Percentiles rank a stretch among this genome's conserved stretches.
Conservation (phyloP, 2,329 filamentous ascomycete species). For the Proliferodiscus dingleyae region DNA sequence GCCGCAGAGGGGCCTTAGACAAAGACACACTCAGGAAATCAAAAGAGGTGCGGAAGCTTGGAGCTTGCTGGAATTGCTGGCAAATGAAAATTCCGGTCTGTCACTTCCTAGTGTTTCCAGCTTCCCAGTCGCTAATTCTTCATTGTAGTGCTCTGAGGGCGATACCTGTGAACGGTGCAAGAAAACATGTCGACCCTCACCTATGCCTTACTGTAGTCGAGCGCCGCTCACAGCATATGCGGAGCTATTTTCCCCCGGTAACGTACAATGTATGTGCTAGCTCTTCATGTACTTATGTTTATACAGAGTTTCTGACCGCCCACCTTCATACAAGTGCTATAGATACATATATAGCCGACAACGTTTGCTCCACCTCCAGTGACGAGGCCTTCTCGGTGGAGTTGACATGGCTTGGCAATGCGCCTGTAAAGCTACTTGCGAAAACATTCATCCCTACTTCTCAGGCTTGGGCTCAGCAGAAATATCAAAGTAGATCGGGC, state of each 20-base stretch:
- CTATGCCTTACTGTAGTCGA: conserved; percentile 12
- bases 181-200: conserved; percentile 1
- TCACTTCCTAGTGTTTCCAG: not conserved
- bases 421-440: conserved; percentile 3
- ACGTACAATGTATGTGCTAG: not conserved
- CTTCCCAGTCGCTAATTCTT: not conserved
- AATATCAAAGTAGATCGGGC: conserved; percentile 9
- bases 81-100: conserved; percentile 20
- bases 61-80: conserved; percentile 25
- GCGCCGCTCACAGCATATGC: conserved; percentile 7
- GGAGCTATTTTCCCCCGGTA: conserved; percentile 15
- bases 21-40: conserved; percentile 12
- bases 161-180: conserved; percentile 14
- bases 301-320: conserved; percentile 4
- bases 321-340: conserved; percentile 8
- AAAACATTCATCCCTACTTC: conserved; percentile 10
- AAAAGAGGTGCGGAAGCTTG: conserved; percentile 18
- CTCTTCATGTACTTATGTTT: not conserved
- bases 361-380: conserved; percentile 3
- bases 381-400: conserved; percentile 2
- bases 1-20: conserved; percentile 17
- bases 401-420: conserved; percentile 7
- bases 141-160: conserved; percentile 18
- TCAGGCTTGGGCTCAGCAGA: conserved; percentile 4
- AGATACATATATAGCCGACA: conserved; percentile 7